Percentiles rank a stretch among this genome's conserved stretches.
Conservation (phyloP, 73 alveolate species). For the Stentor coeruleus region DNA sequence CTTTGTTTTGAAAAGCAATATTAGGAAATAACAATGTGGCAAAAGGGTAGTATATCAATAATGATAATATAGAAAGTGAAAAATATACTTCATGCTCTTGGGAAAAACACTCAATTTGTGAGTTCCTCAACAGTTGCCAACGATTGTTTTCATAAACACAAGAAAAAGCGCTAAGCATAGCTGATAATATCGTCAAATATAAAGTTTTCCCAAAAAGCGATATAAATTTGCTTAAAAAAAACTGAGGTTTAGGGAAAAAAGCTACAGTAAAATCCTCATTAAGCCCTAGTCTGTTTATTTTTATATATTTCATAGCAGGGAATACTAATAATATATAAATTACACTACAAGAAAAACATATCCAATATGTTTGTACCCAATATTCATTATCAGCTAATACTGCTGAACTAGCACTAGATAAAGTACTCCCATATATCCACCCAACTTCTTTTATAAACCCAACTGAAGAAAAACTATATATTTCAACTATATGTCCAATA, state of each 20-base stretch:
- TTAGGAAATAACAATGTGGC: constrained; percentile 24
- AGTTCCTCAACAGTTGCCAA: not conserved
- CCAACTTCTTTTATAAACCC: not conserved
- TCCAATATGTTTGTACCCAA: constrained; percentile 5
- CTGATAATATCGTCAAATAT: constrained; percentile 1
- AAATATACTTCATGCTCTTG: not conserved
- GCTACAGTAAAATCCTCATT: constrained; percentile 12
- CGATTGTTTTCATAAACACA: not conserved
- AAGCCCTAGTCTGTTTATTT: not conserved
- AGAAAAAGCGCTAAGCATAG: constrained; percentile 10
- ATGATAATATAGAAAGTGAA: not conserved
- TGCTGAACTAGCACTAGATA: not conserved
- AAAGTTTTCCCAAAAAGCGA: not conserved
- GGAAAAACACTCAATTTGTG: not conserved
- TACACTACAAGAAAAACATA: not conserved
- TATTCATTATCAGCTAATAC: not conserved
- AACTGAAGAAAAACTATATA: not conserved
- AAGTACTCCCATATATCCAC: not conserved
- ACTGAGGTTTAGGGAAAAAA: not conserved
- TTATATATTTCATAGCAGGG: constrained; percentile 18
- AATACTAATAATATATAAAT: not conserved
- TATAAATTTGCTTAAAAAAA: not conserved
- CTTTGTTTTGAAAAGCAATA: not conserved
- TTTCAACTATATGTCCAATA: not conserved
- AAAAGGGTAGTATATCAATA: constrained; percentile 9